phyloP scores from a whole-genome alignment of 768 basidiomycete genomes.

The Podaxis rugospora region DNA sequence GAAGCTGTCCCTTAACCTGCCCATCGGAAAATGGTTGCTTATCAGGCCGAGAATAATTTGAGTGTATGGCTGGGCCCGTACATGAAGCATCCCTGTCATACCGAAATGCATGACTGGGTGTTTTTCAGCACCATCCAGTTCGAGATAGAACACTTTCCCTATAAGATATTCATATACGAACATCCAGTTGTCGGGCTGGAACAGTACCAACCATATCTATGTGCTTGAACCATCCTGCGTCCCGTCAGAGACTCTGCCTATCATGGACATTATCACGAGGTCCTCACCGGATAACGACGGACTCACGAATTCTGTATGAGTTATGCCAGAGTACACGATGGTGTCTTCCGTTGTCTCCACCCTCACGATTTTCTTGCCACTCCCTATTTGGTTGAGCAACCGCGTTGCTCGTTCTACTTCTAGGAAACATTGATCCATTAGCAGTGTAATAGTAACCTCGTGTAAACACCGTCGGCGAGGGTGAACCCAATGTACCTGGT shows the following conservation, averaged over 20 bases:
- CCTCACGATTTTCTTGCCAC: slow-evolving; percentile 46
- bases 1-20: slow-evolving; percentile 44
- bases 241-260: slow-evolving; percentile 54
- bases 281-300: neutral
- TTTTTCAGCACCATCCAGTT: slow-evolving; percentile 54
- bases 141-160: slow-evolving; percentile 69
- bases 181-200: neutral
- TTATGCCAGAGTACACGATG: slow-evolving; percentile 57
- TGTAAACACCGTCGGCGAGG: neutral
- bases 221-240: slow-evolving; percentile 40
- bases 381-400: slow-evolving; percentile 47
- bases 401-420: slow-evolving; percentile 70
- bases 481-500: slow-evolving; percentile 33
- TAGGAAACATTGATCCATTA: slow-evolving; percentile 18
- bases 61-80: slow-evolving; percentile 16
- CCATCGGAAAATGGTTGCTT: neutral
- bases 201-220: slow-evolving; percentile 45
- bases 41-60: neutral
- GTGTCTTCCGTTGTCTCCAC: slow-evolving; percentile 58
- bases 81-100: slow-evolving; percentile 84
- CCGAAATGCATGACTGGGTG: slow-evolving; percentile 76
- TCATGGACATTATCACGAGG: slow-evolving; percentile 6
- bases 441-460: neutral
- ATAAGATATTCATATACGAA: neutral
- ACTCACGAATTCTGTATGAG: slow-evolving; percentile 61